Evolutionary conservation across 345 rosid genomes (phyloP).

Genomic region (Theobroma cacao): DNA sequence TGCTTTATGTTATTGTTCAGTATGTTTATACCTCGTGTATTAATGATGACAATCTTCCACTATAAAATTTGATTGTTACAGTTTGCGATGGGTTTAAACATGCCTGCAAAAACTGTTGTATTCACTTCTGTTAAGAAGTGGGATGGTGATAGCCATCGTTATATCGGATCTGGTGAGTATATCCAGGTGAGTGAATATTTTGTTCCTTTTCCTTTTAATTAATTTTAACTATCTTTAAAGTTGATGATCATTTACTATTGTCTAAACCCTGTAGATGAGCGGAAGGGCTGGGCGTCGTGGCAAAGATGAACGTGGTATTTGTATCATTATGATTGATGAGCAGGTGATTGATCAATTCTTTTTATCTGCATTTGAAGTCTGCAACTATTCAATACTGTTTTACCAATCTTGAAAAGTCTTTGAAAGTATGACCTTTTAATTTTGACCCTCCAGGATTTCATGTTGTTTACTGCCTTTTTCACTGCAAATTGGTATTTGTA

Average conservation of each 20-base stretch:
- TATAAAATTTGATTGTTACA: conserved; percentile 29
- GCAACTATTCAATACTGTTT: background rate
- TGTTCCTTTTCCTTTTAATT: background rate
- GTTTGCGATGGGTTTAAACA: conserved; percentile 99
- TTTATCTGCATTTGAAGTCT: background rate
- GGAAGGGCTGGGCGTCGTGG: conserved; percentile 99
- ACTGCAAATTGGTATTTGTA: background rate
- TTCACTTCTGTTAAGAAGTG: conserved; percentile 93
- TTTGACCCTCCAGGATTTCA: background rate
- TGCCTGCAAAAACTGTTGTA: conserved; percentile 99
- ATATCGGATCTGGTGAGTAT: conserved; percentile 95
- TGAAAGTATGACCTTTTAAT: background rate
- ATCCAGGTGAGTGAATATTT: conserved; percentile 71
- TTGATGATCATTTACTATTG: background rate
- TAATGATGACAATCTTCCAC: background rate
- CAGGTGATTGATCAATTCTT: conserved; percentile 41
- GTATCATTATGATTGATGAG: conserved; percentile 96
- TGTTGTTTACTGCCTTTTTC: background rate
- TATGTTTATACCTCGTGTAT: background rate
- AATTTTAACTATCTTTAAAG: background rate
- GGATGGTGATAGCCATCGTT: conserved; percentile 98
- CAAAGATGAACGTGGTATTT: conserved; percentile 93
- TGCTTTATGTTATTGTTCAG: background rate
- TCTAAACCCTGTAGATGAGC: conserved; percentile 71
- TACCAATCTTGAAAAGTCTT: background rate